Conservation (phyloP, 192 early-diverging fungal genomes). For the Funneliformis mosseae region DNA sequence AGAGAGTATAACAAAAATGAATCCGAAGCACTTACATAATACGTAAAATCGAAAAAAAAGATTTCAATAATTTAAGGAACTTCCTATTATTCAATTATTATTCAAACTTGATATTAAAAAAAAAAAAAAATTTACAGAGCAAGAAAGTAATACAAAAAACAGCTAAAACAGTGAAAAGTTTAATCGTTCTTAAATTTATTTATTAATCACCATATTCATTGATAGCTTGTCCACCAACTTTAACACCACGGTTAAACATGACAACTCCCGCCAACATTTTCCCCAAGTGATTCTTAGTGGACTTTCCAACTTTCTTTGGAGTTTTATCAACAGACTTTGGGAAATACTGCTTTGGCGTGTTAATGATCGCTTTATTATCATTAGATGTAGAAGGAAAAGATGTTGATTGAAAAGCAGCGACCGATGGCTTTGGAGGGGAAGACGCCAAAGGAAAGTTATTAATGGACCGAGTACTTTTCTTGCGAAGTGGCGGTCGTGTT, state of each 20-base stretch:
- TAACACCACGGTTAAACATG: slow-evolving; percentile 29
- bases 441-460: not conserved
- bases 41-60: no score
- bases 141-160: no score
- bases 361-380: not conserved
- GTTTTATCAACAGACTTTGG: not conserved
- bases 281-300: slow-evolving; percentile 23
- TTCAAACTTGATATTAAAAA: no score
- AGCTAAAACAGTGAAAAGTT: not conserved
- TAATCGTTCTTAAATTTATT: not conserved
- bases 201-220: not conserved
- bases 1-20: no score
- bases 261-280: slow-evolving; percentile 28
- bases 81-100: no score
- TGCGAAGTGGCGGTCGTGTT: not conserved
- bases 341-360: not conserved
- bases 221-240: slow-evolving; percentile 25
- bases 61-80: no score
- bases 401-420: not conserved
- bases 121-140: no score
- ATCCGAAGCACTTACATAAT: no score
- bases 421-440: not conserved
- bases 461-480: not conserved
- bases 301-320: slow-evolving; percentile 23
- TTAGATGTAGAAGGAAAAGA: not conserved